phyloP scores from a whole-genome alignment of 306 rosid species.

The Astragalus membranaceus region DNA sequence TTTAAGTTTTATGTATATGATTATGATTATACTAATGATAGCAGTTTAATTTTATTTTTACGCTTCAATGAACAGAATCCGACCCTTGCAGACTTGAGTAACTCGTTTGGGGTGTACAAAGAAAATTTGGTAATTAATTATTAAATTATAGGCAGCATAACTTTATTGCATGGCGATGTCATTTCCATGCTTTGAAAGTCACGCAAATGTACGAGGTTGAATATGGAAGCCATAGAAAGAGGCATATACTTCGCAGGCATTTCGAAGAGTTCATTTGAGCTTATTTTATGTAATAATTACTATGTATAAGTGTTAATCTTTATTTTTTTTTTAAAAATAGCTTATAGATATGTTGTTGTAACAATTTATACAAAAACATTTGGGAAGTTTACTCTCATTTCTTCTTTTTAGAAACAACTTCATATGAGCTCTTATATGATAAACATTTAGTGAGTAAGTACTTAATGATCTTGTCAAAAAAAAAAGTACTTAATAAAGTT shows the following conservation, averaged over 20 bases:
- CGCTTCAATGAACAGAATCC: neutral
- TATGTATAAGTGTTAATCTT: no score
- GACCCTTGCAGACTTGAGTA: neutral
- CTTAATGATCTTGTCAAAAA: no score
- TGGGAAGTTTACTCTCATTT: neutral
- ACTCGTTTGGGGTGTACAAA: neutral
- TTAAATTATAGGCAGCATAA: neutral
- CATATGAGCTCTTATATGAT: neutral
- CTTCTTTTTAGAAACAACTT: neutral
- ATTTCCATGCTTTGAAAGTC: neutral
- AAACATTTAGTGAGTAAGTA: neutral
- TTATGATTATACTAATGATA: neutral
- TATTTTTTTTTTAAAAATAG: neutral
- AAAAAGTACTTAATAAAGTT: neutral
- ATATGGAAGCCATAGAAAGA: neutral
- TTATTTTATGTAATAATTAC: neutral
- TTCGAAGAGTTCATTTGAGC: neutral
- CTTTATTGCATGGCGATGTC: neutral
- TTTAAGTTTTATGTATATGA: neutral
- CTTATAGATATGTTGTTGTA: neutral
- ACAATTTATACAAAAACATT: neutral
- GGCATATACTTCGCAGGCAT: neutral
- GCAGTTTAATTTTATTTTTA: neutral
- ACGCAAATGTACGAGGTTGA: neutral
- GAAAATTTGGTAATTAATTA: conserved; percentile 10